Base-by-base conservation (phyloP, 345 rosid species). In the Salix caprea region DNA sequence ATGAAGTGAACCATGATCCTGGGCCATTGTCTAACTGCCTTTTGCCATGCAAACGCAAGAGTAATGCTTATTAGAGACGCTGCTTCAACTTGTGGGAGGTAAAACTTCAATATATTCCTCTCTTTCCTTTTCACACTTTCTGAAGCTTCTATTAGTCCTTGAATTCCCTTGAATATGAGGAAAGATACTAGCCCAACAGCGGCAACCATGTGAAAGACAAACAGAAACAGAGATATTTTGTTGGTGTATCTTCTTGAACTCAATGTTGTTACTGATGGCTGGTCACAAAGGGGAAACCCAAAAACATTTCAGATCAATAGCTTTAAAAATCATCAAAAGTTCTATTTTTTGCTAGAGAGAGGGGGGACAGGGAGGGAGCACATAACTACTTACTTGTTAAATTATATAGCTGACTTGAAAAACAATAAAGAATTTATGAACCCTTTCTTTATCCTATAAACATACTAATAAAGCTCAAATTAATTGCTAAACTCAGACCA, bases 41-140 rank as follows among this genome's bases (percentile, higher is more conserved):
- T 89, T 85, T 96, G 98, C 99, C 99, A 96, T 1, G 76, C 65
- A 78, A 92, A 89, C 10, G 99, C 94, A 54, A 96, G 97, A 70
- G 90, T 79, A 61, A 96, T 91, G 88, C 99, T 92, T 56, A 94
- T 70, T 7, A 92, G 71, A 19, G 97, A 88, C 1, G 98, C 97
- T 42, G 87, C 92, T 84, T 94, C 98, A 48, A 91, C 96, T 88
- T 96, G 99, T 19, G 99, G 98, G 36, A 94, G 89, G 72, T 87
- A 76, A 74, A 71, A 86, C 79, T 76, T 82, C 14, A 94, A 82
- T 28, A 94, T 68, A 79, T 82, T 83, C 79, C 82, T 89, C 84
- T 96, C 97, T 78, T 82, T 76, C 71, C 81, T 79, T 75, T 89
- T 92, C 4, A 81, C 65, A 12, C 80, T 34, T 16, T 87, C 86